These are phyloP conservation scores for Achaetomiella virescens DNA, from an alignment of 495 filamentous ascomycete species.

Conservation along the genomic window DNA sequence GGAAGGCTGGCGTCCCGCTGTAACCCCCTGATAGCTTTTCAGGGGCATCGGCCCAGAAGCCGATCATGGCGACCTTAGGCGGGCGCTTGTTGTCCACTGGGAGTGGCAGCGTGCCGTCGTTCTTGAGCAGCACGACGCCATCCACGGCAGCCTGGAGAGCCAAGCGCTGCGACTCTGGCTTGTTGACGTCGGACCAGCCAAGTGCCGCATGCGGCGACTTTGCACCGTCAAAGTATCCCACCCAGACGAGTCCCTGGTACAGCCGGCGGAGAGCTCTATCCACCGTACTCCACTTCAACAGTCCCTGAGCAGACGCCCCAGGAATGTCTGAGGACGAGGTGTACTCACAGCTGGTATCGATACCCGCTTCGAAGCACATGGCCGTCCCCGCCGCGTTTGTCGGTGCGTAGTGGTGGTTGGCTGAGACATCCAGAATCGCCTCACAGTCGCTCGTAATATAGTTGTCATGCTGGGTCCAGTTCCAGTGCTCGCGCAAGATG, in stretches of 20 bases:
- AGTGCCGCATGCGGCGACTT: constrained; percentile 9
- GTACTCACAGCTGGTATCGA: constrained; percentile 21
- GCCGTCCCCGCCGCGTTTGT: constrained; percentile 22
- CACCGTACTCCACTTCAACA: constrained; percentile 14
- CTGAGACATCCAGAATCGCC: constrained; percentile 35
- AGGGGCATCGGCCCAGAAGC: constrained; percentile 34
- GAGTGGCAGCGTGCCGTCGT: constrained; percentile 27
- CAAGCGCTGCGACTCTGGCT: constrained; percentile 24
- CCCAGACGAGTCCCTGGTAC: constrained; percentile 43
- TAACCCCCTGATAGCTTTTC: constrained; percentile 38
- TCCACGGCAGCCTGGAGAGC: constrained; percentile 32
- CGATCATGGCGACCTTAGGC: constrained; percentile 38
- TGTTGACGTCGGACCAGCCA: constrained; percentile 22
- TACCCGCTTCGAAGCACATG: constrained; percentile 20
- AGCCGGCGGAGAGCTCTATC: constrained; percentile 19
- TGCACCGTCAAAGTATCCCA: constrained; percentile 31
- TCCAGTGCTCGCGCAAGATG: constrained; percentile 43
- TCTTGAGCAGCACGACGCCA: constrained; percentile 36
- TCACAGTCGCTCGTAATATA: constrained; percentile 43
- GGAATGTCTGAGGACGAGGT: constrained; percentile 17
- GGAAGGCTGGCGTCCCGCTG: constrained; percentile 32
- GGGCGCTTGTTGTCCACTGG: constrained; percentile 6
- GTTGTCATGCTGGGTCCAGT: constrained; percentile 36
- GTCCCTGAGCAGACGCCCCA: constrained; percentile 16
- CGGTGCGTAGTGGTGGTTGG: constrained; percentile 20